Conservation (phyloP, 2,329 filamentous ascomycete species). For the Alternaria panax region DNA sequence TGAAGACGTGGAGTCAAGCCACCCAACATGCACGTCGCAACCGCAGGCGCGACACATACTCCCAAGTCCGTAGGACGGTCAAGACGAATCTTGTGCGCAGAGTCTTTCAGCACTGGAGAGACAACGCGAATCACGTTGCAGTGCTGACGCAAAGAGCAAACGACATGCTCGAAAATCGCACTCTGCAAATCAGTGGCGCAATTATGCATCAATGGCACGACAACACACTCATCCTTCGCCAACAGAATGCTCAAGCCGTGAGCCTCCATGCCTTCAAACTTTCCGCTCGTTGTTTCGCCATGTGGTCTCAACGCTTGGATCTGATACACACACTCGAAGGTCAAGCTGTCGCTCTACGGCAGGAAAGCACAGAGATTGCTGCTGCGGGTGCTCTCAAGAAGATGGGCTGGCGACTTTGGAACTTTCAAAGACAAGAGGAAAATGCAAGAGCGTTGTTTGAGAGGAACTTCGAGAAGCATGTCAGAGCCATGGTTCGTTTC, state of each 20-base stretch:
- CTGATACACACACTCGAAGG: slow-evolving; percentile 43
- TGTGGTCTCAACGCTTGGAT: slow-evolving; percentile 35
- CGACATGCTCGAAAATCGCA: slow-evolving; percentile 31
- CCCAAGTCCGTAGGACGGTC: slow-evolving; percentile 58
- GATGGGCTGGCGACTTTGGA: slow-evolving; percentile 66
- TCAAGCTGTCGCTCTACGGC: slow-evolving; percentile 56
- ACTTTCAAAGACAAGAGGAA: slow-evolving; percentile 59
- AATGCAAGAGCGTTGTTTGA: slow-evolving; percentile 62
- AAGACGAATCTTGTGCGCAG: slow-evolving; percentile 62
- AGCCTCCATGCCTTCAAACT: slow-evolving; percentile 40
- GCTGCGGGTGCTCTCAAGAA: slow-evolving; percentile 61
- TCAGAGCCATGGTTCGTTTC: slow-evolving; percentile 62
- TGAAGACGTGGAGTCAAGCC: slow-evolving; percentile 61
- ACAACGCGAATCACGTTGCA: slow-evolving; percentile 27
- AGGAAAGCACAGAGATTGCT: slow-evolving; percentile 56
- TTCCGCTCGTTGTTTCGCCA: slow-evolving; percentile 36
- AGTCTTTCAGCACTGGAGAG: slow-evolving; percentile 50
- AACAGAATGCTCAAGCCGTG: slow-evolving; percentile 32
- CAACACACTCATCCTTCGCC: slow-evolving; percentile 39
- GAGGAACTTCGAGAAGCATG: slow-evolving; percentile 63
- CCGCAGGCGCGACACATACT: slow-evolving; percentile 64
- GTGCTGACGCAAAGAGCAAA: slow-evolving; percentile 44
- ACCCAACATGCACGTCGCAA: slow-evolving; percentile 60
- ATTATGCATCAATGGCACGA: slow-evolving; percentile 55
- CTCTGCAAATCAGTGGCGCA: slow-evolving; percentile 34